phyloP scores from a whole-genome alignment of 257 asterid species.

The Solanum lycopersicoides region DNA sequence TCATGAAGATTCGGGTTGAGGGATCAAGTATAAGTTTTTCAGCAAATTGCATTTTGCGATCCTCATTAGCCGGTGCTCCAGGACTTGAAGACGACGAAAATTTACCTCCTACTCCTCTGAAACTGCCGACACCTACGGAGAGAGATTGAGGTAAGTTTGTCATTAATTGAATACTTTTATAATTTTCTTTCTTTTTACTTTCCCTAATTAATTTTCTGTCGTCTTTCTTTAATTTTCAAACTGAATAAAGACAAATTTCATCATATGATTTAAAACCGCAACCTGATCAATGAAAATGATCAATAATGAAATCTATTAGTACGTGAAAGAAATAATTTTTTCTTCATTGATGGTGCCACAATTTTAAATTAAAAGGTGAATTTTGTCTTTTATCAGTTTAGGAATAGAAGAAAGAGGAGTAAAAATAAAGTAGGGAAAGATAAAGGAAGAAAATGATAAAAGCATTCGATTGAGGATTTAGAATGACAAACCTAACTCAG shows the following conservation, averaged over 20 bases:
- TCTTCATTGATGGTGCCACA: background rate
- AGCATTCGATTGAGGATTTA: background rate
- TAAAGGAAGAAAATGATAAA: no score
- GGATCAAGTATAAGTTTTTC: constrained; percentile 10
- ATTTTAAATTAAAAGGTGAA: background rate
- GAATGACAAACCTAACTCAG: constrained; percentile 32
- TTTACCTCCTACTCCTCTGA: background rate
- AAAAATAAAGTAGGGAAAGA: background rate
- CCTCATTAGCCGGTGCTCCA: constrained; percentile 21
- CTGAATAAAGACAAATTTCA: no score
- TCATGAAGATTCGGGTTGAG: background rate
- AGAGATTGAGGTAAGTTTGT: constrained; percentile 25
- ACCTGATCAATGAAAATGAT: background rate
- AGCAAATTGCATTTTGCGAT: constrained; percentile 57
- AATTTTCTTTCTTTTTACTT: background rate
- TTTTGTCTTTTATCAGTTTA: background rate
- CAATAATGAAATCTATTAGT: background rate
- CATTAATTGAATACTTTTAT: constrained; percentile 6
- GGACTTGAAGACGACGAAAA: constrained; percentile 4
- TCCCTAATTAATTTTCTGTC: background rate
- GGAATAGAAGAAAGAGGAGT: background rate
- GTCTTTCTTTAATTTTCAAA: background rate
- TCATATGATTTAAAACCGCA: background rate
- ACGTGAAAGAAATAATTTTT: background rate
- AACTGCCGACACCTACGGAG: constrained; percentile 19